Percentiles rank a stretch among this genome's conserved stretches.
phyloP scores from a whole-genome alignment of 805 yeast genomes.

The Wickerhamomyces alni region DNA sequence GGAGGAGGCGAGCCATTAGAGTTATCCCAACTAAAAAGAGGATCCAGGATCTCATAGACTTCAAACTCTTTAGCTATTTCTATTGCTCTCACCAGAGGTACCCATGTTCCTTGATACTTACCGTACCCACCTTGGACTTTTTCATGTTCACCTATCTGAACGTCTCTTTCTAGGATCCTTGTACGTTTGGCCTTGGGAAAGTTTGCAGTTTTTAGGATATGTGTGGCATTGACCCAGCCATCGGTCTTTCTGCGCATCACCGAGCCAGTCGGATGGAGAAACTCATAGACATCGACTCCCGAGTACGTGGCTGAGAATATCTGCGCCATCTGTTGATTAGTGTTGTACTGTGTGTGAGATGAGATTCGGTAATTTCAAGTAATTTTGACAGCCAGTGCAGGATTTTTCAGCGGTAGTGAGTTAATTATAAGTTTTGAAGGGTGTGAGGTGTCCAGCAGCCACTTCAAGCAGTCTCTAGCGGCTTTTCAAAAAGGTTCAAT shows the following conservation, averaged over 20 bases:
- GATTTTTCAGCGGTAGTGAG: no score
- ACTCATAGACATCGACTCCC: slow-evolving; percentile 80
- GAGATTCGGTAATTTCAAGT: background rate
- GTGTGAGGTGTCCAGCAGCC: background rate
- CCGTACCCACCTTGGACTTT: slow-evolving; percentile 98
- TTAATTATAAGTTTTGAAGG: background rate
- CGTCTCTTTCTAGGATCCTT: slow-evolving; percentile 85
- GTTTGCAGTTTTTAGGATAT: slow-evolving; percentile 86
- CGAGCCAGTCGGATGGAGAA: slow-evolving; percentile 58
- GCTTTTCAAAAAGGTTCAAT: background rate
- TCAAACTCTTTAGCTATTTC: slow-evolving; percentile 60
- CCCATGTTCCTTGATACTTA: slow-evolving; percentile 96
- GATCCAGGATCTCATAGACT: slow-evolving; percentile 54
- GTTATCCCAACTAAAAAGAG: slow-evolving; percentile 58
- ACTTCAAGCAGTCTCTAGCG: background rate
- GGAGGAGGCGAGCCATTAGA: slow-evolving; percentile 53
- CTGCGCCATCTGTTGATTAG: slow-evolving; percentile 27
- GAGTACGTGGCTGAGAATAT: slow-evolving; percentile 75
- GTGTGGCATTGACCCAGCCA: slow-evolving; percentile 92
- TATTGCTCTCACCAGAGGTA: slow-evolving; percentile 72
- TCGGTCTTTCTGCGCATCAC: slow-evolving; percentile 74
- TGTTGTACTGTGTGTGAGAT: no score
- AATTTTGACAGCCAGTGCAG: no score
- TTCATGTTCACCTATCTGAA: slow-evolving; percentile 85
- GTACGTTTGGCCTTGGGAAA: slow-evolving; percentile 94